These are phyloP conservation scores for Sugiyamaella boreocaroliniensis DNA, from an alignment of 805 yeast species.

Conservation along the genomic window DNA sequence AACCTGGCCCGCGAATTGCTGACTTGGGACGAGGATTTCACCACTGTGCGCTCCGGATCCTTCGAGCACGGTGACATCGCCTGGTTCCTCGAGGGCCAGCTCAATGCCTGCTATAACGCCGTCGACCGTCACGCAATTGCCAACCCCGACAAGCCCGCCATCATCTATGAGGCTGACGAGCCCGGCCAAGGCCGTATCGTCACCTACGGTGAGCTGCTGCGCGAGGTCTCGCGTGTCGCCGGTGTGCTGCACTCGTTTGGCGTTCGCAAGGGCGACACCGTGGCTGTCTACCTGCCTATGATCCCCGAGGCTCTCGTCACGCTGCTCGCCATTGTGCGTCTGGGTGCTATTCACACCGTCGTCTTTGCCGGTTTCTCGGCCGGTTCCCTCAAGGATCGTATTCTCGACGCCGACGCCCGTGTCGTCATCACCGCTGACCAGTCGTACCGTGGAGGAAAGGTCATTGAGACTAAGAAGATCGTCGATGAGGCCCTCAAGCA, in stretches of 20 bases:
- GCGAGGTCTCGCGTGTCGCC: constrained; percentile 80
- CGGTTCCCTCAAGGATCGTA: constrained; percentile 85
- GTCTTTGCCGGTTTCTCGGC: constrained; percentile 95
- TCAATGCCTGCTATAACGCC: constrained; percentile 88
- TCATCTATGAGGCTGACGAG: constrained; percentile 91
- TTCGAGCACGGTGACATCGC: constrained; percentile 72
- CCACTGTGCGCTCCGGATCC: constrained; percentile 55
- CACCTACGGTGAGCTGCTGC: constrained; percentile 80
- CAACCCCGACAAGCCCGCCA: constrained; percentile 64
- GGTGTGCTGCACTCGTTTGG: constrained; percentile 80
- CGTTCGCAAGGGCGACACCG: constrained; percentile 88
- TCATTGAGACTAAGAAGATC: constrained; percentile 83
- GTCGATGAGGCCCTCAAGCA: constrained; percentile 87
- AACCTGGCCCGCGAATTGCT: constrained; percentile 64
- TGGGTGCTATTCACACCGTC: constrained; percentile 95
- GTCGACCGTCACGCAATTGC: constrained; percentile 92
- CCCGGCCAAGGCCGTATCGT: constrained; percentile 63
- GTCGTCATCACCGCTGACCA: constrained; percentile 92
- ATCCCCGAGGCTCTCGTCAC: constrained; percentile 95
- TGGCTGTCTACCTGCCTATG: constrained; percentile 95
- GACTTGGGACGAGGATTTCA: constrained; percentile 74
- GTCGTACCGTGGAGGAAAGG: constrained; percentile 92
- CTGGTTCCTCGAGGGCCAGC: constrained; percentile 90
- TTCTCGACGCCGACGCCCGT: constrained; percentile 76
- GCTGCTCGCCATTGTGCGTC: constrained; percentile 82